A percentile compares a stretch with the other conserved stretches of the same genome.
These are phyloP conservation scores for Lecanicillium sp. DNA, from an alignment of 2,329 filamentous ascomycete species.

Conservation along the genomic window DNA sequence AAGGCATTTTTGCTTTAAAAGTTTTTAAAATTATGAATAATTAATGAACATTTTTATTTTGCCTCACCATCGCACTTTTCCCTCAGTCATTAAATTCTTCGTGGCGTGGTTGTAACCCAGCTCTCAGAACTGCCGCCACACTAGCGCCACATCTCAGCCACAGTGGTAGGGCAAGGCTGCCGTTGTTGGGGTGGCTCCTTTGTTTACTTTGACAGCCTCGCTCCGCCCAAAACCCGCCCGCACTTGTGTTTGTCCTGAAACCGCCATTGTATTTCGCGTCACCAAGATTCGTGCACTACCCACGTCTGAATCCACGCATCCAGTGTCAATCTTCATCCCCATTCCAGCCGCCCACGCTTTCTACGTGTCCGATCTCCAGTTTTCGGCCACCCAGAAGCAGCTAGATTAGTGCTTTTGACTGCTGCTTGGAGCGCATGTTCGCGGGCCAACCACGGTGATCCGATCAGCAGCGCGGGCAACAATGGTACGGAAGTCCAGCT, in stretches of 20 bases:
- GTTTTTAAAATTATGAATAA: no score
- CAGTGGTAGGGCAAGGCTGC: constrained; percentile 1
- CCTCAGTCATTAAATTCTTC: no score
- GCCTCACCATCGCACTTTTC: no score
- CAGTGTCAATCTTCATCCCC: not conserved
- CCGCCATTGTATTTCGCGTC: not conserved
- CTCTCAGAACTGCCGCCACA: no score
- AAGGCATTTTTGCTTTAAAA: no score
- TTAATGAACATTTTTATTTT: no score
- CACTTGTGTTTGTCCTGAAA: constrained; percentile 1
- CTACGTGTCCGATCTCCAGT: not conserved
- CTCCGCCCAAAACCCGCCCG: not conserved
- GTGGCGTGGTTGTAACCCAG: no score
- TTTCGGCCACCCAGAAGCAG: not conserved
- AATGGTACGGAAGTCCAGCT: constrained; percentile 8
- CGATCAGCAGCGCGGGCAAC: constrained; percentile 7
- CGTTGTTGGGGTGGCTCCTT: constrained; percentile 12
- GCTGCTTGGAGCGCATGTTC: constrained; percentile 7
- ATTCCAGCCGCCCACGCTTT: not conserved
- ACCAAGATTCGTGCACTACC: not conserved
- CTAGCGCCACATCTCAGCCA: constrained; percentile 7
- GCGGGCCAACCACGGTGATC: constrained; percentile 12
- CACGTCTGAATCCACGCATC: not conserved
- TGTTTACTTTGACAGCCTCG: constrained; percentile 16
- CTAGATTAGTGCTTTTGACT: not conserved